Evolutionary conservation across 2,329 filamentous ascomycete species (phyloP), one percentile per base, ranked within the genome.

Genomic region (Didymella pomorum): DNA sequence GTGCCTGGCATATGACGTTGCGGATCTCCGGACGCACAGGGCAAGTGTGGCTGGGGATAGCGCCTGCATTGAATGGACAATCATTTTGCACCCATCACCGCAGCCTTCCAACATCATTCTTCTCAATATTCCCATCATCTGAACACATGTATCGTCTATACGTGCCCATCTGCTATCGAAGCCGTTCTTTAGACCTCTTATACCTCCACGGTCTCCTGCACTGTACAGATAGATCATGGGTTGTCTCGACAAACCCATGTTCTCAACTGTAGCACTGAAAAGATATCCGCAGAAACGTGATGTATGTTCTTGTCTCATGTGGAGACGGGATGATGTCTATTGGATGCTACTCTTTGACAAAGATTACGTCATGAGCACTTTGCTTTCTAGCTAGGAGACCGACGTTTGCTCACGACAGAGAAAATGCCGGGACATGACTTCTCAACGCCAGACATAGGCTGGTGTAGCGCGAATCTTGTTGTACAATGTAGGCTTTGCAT

Each of bases 1-100:
- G 47, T 43, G 49, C 20, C 41, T 37, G 46, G 35, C 33, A 46
- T 21, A 52, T 52, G 57, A 60, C 57, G 57, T 55, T 16, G 37
- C 37, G 20, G 37, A 41, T 41, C 55, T 48, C 42, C 18, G 20
- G 31, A 44, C 28, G 57, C 57, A 60, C 52, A 42, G 52, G 18
- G 45, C 50, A 53, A 28, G 33, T 51, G 56, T 51, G 46, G 31
- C 29, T 35, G 33, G n/a, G n/a, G 31, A 21, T 37, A 48, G 46
- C 46, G 31, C 33, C 43, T 31, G 25, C 41, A 26, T 18, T 28
- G 26, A 11, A 12, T 31, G 25, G 25, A 28, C 43, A 2, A 45
- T 20, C 43, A 12, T n/a, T 21, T 31, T 20, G 43, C 26, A 31
- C 29, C 29, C 29, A 16, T 12, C 16, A 12, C 29, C n/a, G n/a